Percentiles rank a stretch among this genome's conserved stretches.
These are phyloP conservation scores for Coleophoma eucalyptorum DNA, from an alignment of 2,329 filamentous ascomycete genomes.

Conservation along the genomic window DNA sequence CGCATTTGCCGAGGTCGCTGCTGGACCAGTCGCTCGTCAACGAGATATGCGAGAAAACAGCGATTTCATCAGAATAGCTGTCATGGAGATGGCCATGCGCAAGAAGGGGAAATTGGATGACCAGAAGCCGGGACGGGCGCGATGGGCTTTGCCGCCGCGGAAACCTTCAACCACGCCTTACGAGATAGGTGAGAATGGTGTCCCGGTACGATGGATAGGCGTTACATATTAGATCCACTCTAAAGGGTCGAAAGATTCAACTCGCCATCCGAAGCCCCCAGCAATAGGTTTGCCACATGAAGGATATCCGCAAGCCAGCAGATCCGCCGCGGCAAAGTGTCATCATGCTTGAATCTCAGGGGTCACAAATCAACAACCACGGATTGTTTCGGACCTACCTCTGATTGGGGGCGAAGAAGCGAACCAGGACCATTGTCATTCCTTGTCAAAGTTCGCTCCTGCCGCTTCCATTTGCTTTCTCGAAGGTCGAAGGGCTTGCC, in stretches of 20 bases:
- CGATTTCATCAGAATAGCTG: constrained; percentile 67
- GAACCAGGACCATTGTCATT: no score
- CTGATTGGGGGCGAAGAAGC: not conserved
- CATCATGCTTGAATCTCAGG: not conserved
- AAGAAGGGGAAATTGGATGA: constrained; percentile 63
- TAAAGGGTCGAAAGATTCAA: not conserved
- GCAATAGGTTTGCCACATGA: not conserved
- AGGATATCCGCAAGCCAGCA: not conserved
- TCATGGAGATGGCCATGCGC: constrained; percentile 71
- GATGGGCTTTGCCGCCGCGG: constrained; percentile 64
- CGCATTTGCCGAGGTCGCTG: constrained; percentile 28
- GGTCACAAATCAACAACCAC: not conserved
- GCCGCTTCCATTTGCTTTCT: not conserved
- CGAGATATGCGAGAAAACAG: constrained; percentile 67
- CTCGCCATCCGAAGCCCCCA: not conserved
- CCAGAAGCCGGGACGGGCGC: constrained; percentile 61
- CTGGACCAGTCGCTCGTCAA: constrained; percentile 48
- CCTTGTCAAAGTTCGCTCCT: not conserved
- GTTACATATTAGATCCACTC: constrained; percentile 10
- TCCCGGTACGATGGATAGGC: constrained; percentile 56
- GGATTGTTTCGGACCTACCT: not conserved
- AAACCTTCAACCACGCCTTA: constrained; percentile 50
- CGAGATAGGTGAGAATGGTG: constrained; percentile 52
- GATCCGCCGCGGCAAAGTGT: not conserved
- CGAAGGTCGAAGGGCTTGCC: not conserved